These are phyloP conservation scores for Phytopythium litorale DNA, from an alignment of 352 stramenopile species.

Conservation along the genomic window DNA sequence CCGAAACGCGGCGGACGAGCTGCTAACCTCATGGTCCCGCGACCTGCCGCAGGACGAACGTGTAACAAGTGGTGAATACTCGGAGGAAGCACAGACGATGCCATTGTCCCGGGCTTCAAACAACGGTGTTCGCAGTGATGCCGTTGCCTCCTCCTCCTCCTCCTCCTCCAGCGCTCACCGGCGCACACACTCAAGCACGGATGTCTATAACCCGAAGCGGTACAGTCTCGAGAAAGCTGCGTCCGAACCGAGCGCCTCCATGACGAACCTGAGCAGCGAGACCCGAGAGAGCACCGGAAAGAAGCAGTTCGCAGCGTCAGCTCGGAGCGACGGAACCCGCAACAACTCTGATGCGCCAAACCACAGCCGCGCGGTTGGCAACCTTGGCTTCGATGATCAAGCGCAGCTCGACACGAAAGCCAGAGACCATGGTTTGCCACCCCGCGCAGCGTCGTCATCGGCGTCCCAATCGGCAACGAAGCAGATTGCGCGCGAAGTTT, in stretches of 20 bases:
- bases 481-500: constrained; percentile 31
- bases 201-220: constrained; percentile 28
- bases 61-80: background rate
- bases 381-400: background rate
- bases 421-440: background rate
- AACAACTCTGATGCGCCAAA: background rate
- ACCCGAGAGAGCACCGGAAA: background rate
- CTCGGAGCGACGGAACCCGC: background rate
- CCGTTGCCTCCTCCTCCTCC: background rate
- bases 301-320: background rate
- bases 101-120: background rate
- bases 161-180: background rate
- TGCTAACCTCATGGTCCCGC: constrained; percentile 14
- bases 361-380: background rate
- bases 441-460: background rate
- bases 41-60: background rate
- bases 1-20: constrained; percentile 31
- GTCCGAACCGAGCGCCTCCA: constrained; percentile 9
- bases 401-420: background rate
- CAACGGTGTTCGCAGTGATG: background rate
- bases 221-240: constrained; percentile 26
- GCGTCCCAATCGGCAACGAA: constrained; percentile 12
- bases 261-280: background rate
- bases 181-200: constrained; percentile 9
- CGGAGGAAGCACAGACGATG: background rate